Evolutionary conservation across 768 basidiomycete species (phyloP), one percentile per base, ranked within the genome.

Genomic region (Termitomyces sp.): DNA sequence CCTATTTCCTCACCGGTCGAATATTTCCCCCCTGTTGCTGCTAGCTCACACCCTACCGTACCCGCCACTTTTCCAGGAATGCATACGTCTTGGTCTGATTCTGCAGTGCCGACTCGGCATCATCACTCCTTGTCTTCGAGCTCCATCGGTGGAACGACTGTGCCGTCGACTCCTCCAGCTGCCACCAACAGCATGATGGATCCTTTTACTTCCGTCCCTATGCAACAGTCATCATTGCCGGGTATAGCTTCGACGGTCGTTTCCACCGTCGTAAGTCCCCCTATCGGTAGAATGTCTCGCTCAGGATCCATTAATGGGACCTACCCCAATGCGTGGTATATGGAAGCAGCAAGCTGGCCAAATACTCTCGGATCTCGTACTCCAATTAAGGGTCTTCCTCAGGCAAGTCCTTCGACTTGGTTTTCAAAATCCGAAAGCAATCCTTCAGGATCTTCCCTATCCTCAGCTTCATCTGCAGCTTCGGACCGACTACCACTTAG

Each of bases 241-340:
- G 55, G 58, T 46, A 62, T 57, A 36, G 22, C 62, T 10, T 26
- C 62, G 13, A 29, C 64, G 13, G 48, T 57, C 50, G 55, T 61
- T 44, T 46, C 59, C 13, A 53, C 64, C 29, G 56, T 68, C 1
- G 70, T 75, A 29, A 70, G 70, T 55, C 69, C 71, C 20, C 69
- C 76, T 22, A 73, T 82, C 54, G 82, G 83, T 33, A 73, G 83
- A 57, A 78, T 84, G 73, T 81, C 81, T 42, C 77, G 82, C 46
- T 84, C 83, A 26, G 79, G 82, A 52, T 85, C 83, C 24, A 75
- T 84, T 57, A 80, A 74, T 48, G 79, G 76, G 33, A 67, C 74
- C 57, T 80, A 72, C 58, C 69, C 69, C 28, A 75, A 70, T 59
- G 60, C 73, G 4, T 78, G 71, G 54, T 68, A 70, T 64, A 71